Percentiles rank a stretch among this genome's conserved stretches.
Conservation (phyloP, 331 rosid species). For the Malus hybrid region DNA sequence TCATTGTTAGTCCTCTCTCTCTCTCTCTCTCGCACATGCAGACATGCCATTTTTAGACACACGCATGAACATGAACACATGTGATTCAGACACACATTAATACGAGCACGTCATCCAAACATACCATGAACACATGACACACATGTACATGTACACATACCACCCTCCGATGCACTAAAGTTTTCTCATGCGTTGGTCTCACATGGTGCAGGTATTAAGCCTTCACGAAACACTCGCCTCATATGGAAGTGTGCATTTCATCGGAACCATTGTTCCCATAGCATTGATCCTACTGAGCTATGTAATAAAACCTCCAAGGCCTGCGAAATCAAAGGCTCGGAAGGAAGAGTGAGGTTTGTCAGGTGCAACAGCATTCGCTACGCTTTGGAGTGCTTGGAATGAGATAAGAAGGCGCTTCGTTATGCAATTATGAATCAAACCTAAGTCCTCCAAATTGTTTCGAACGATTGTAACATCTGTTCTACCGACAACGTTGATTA, state of each 20-base stretch:
- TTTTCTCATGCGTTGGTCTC: constrained; percentile 15
- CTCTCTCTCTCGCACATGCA: neutral
- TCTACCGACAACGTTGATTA: too few species aligned
- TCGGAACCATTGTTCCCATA: constrained; percentile 77
- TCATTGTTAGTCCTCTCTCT: constrained; percentile 57
- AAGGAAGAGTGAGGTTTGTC: constrained; percentile 54
- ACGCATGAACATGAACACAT: neutral
- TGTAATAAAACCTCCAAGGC: constrained; percentile 70
- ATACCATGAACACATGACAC: neutral
- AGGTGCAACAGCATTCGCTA: neutral
- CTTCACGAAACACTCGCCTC: constrained; percentile 80
- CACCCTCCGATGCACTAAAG: neutral
- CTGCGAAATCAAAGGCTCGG: constrained; percentile 54
- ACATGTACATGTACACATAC: neutral
- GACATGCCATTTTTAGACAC: neutral
- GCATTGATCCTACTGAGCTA: constrained; percentile 49
- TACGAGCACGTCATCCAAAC: neutral
- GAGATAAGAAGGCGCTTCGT: constrained; percentile 17
- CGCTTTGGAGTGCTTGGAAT: too few species aligned
- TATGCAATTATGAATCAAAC: too few species aligned
- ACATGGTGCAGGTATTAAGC: constrained; percentile 63
- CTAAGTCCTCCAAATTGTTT: neutral
- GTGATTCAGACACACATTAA: neutral
- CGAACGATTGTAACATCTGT: neutral
- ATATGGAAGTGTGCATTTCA: constrained; percentile 68